These are phyloP conservation scores for Sporobolomyces phaffii DNA, from an alignment of 768 basidiomycete species.

Conservation along the genomic window DNA sequence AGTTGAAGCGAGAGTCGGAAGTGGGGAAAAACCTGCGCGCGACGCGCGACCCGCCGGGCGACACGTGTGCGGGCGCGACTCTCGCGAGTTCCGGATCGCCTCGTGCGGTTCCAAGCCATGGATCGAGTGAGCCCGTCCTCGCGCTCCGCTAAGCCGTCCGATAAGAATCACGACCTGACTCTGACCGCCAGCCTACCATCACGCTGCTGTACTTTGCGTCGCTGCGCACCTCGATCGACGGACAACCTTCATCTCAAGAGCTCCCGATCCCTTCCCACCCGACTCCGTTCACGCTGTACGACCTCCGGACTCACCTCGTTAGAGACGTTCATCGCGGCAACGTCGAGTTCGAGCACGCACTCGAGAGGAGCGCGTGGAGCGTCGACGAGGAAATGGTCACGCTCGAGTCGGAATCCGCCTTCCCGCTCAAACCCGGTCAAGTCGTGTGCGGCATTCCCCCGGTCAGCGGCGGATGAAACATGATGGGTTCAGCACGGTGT, in stretches of 20 bases:
- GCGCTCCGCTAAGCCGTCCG: too few relatives aligned
- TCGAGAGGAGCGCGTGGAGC: constrained; percentile 66
- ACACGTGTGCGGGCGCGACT: too few relatives aligned
- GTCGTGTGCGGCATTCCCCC: constrained; percentile 75
- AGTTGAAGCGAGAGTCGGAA: background rate
- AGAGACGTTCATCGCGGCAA: constrained; percentile 16
- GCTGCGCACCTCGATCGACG: constrained; percentile 64
- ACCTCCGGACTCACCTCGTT: constrained; percentile 53
- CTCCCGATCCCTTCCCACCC: constrained; percentile 51
- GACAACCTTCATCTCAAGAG: constrained; percentile 52
- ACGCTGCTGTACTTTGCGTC: constrained; percentile 56
- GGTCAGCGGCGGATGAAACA: constrained; percentile 64
- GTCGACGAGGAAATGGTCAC: constrained; percentile 70
- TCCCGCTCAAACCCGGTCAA: constrained; percentile 61
- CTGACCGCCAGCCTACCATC: constrained; percentile 21
- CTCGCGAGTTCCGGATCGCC: too few relatives aligned
- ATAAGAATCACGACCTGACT: too few relatives aligned
- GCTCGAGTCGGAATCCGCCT: constrained; percentile 52
- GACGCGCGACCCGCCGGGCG: too few relatives aligned
- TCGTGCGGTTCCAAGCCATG: too few relatives aligned
- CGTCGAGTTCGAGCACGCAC: constrained; percentile 53
- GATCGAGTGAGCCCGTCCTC: too few relatives aligned
- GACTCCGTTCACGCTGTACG: constrained; percentile 53
- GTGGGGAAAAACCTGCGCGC: background rate
- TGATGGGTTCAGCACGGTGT: too few relatives aligned